Evolutionary conservation across 225 moss, liverwort and hornwort species (phyloP).

Genomic region (Sphagnum tenellum): DNA sequence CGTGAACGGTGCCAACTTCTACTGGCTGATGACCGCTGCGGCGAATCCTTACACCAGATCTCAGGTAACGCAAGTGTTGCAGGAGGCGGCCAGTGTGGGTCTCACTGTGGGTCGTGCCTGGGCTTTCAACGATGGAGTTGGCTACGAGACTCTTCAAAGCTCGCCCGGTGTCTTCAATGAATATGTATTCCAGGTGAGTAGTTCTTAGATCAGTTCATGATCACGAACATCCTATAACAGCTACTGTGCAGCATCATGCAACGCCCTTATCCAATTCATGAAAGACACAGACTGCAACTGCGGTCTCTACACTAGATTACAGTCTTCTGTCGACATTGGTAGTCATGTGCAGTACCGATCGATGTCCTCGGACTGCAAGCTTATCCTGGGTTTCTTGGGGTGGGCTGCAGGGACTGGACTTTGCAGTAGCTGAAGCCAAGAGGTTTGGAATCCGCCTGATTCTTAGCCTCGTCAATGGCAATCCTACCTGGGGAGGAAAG

Average conservation of each 20-base stretch:
- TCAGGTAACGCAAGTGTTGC: conserved; percentile 31
- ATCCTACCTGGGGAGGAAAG: conserved; percentile 46
- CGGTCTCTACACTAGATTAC: no score
- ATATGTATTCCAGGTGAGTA: conserved; percentile 22
- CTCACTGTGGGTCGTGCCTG: conserved; percentile 54
- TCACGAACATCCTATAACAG: no score
- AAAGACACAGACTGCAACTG: no score
- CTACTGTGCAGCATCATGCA: no score
- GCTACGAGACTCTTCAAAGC: conserved; percentile 31
- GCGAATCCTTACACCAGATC: conserved; percentile 7
- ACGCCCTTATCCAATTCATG: no score
- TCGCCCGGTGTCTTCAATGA: conserved; percentile 55
- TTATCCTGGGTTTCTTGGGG: no score
- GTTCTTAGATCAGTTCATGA: no score
- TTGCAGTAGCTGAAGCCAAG: conserved; percentile 33
- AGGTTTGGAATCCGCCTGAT: conserved; percentile 46
- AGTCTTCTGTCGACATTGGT: no score
- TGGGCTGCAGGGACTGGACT: conserved; percentile 32
- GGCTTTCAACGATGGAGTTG: conserved; percentile 59
- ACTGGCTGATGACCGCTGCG: conserved; percentile 51
- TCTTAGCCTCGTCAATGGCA: conserved; percentile 47
- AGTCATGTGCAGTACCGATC: no score
- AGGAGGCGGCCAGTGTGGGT: conserved; percentile 29
- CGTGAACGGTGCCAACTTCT: conserved; percentile 54
- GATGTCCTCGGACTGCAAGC: no score